Conservation (phyloP, 768 basidiomycete species). For the Lentinula raphanica region DNA sequence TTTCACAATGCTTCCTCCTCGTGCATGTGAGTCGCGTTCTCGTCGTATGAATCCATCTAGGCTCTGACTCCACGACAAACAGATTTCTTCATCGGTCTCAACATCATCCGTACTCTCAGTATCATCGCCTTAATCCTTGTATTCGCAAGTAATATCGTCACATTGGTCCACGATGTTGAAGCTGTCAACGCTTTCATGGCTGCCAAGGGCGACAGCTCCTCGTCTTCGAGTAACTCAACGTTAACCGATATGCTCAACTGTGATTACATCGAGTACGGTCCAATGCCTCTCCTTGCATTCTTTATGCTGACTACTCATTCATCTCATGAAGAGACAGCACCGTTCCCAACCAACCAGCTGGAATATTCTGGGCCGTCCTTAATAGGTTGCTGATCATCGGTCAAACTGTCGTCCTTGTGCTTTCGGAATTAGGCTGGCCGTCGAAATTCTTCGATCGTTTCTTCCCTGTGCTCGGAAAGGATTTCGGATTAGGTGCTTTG, state of each 20-base stretch:
- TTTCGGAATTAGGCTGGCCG: constrained; percentile 80
- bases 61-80: background rate
- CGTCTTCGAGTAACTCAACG: constrained; percentile 21
- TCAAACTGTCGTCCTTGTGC: constrained; percentile 69
- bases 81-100: constrained; percentile 63
- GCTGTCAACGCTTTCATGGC: constrained; percentile 63
- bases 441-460: constrained; percentile 74
- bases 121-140: constrained; percentile 77
- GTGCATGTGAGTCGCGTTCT: constrained; percentile 1
- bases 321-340: constrained; percentile 55
- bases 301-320: background rate
- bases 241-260: constrained; percentile 40
- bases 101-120: constrained; percentile 69
- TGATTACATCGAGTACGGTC: constrained; percentile 76
- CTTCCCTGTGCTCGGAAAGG: constrained; percentile 84
- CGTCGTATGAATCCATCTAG: background rate
- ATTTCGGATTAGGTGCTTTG: constrained; percentile 83
- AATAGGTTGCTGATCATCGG: constrained; percentile 82
- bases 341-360: constrained; percentile 91
- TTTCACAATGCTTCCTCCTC: constrained; percentile 6
- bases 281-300: background rate
- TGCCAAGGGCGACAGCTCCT: constrained; percentile 31
- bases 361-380: constrained; percentile 87
- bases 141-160: constrained; percentile 69
- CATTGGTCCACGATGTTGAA: constrained; percentile 70